Evolutionary conservation across 495 filamentous ascomycete species (phyloP), one percentile per base, ranked within the genome.

Genomic region (Hypoxylon lenormandii): DNA sequence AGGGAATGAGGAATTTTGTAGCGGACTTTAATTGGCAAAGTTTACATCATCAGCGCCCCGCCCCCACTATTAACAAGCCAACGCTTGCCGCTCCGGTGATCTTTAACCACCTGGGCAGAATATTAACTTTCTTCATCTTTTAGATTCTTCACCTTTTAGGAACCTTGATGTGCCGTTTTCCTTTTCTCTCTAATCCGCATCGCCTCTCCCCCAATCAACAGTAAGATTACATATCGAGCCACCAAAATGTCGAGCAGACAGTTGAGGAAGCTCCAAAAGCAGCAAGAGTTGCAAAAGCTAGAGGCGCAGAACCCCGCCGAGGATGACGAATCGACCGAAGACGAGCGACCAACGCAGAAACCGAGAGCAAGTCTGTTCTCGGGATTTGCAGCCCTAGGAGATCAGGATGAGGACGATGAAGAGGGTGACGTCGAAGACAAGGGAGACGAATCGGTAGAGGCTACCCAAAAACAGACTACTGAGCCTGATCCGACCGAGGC

Each of bases 201-300:
- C 15, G 47, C 47, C 15, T 2, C 6, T 15, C 5, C 7, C n/a
- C 64, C 48, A 48, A 48, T 23, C n/a, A 51, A 18, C 30, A 33
- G 4, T 11, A 7, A 3, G 30, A 33, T 1, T 7, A 8, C 30
- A 3, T 33, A 7, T 7, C 3, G 10, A 33, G 30, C 10, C 30
- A 33, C 22, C 22, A 81, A 61, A 48, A 96, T 96, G 92, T 94
- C 92, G 37, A 92, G 88, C 26, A 86, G 92, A 63, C 91, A 92
- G 30, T 76, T 95, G 51, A 86, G 92, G 47, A 93, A 91, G 77
- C 80, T 93, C 42, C 91, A 92, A 66, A 87, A 91, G 82, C 87
- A 90, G 79, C 81, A 86, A 72, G 85, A 88, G 71, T 80, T 86
- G n/a, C 73, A 76, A 36, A 70, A 70, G 37, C 68, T 77, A 5